phyloP scores from a whole-genome alignment of 805 yeast species.

The Candida lessepsii region DNA sequence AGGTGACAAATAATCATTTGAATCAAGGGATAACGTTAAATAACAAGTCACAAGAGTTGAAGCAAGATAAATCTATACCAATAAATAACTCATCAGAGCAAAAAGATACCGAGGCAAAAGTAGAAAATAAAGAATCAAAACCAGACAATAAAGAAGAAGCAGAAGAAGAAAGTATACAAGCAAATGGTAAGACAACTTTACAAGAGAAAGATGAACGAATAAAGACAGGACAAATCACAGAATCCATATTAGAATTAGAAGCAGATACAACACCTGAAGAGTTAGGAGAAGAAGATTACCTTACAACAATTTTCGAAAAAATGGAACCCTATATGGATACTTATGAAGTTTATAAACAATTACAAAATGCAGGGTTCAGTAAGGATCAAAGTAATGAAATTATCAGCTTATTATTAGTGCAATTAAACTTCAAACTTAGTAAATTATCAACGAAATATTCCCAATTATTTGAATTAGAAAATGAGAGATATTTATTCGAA shows the following conservation, averaged over 20 bases:
- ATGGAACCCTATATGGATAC: conserved; percentile 47
- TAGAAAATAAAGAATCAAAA: background rate
- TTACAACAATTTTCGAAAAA: conserved; percentile 58
- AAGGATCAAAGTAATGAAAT: conserved; percentile 60
- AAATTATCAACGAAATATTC: conserved; percentile 48
- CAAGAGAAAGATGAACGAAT: conserved; percentile 1
- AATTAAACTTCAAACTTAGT: conserved; percentile 39
- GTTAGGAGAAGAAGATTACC: conserved; percentile 15
- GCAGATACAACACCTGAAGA: conserved; percentile 1
- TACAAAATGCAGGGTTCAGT: conserved; percentile 57
- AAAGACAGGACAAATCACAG: conserved; percentile 8
- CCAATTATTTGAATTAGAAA: conserved; percentile 70
- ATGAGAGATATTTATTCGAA: conserved; percentile 83
- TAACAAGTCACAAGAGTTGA: no score
- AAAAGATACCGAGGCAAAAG: background rate
- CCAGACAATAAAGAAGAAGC: background rate
- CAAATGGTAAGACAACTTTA: background rate
- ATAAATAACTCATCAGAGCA: background rate
- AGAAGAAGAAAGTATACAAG: background rate
- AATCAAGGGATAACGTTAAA: no score
- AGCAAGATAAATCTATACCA: background rate
- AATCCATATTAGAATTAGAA: background rate
- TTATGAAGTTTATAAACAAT: conserved; percentile 52
- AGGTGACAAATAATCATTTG: background rate
- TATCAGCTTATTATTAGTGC: conserved; percentile 47